Base-by-base conservation (phyloP, 2,329 filamentous ascomycete genomes). In the Sclerotinia glacialis region DNA sequence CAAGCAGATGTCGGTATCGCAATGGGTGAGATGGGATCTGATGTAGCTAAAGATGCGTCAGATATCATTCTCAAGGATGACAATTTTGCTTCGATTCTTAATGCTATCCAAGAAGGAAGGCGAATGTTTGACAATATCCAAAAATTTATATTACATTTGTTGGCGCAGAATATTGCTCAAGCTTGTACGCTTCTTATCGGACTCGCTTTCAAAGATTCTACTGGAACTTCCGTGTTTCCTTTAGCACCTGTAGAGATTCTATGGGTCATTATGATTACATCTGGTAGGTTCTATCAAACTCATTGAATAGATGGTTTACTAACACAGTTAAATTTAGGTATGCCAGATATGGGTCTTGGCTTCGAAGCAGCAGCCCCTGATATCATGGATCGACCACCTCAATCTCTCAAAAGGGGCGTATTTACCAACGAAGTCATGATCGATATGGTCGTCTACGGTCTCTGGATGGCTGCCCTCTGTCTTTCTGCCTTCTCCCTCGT, bases 251-350 rank as follows among this genome's bases (percentile, higher is more conserved):
- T 96, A 14, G 89, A 96, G 73, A 94, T 96, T 69, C 85, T 97
- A 67, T 97, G 92, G 92, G 92, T 97, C 77, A 96, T 96, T 78
- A 94, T 96, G 90, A 85, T 95, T 65, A 97, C 93, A 0, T 94
- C 91, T 50, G 91, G 89, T 1, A 65, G 26, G 53, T 16, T 64
- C 18, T 31, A 12, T 37, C 12, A 34, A 53, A 11, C 14, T 44
- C 7, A 6, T 47, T n/a, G 6, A 8, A 28, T n/a, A 18, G 11
- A 6, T 14, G 12, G 12, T 23, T 44, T 40, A 47, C 58, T 66
- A 44, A 63, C 34, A 49, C 16, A 3, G 53, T 31, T 3, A 12
- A 37, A 34, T 18, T 40, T 47, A 66, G 74, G 74, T 67, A 87
- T 95, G 77, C 92, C 92, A 1, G 93, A 93, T 67, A 95, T 97